Evolutionary conservation across 495 filamentous ascomycete genomes (phyloP), one percentile per base, ranked within the genome.

Genomic region (Podospora fimiseda): DNA sequence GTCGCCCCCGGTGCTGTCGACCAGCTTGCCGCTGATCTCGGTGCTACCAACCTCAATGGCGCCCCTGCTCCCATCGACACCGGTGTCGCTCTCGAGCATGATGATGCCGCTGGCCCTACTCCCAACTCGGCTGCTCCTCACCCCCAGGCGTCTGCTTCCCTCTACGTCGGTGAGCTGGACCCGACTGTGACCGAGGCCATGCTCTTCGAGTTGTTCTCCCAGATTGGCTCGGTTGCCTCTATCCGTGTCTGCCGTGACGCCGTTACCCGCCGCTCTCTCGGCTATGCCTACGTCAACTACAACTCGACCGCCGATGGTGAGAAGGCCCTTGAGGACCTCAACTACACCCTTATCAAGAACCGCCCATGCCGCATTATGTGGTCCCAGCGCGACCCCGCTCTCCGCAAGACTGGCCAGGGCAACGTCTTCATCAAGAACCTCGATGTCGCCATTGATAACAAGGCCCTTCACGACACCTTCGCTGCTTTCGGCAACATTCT

Each of bases 381-480:
- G 93, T 97, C 94, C 53, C 93, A 99, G 80, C 93, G 93, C 74
- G 93, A 99, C 74, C 93, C 93, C 59, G 93, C 92, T 69, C 81
- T 97, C 64, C 93, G 93, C 76, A 99, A 99, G 85, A 99, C 90
- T 62, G 93, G 93, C 59, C 91, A 96, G 74, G 93, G 93, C 68
- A 99, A 99, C 68, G 90, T 99, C 62, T 99, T 99, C 81, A 99
- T 99, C 84, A 99, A 99, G 83, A 99, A 99, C 77, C 77, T 99
- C 57, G 93, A 99, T 69, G 83, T 80, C 61, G 94, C 91, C 65
- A 99, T 99, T 63, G 93, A 99, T 75, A 99, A 99, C 87, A 99
- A 99, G 82, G 94, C 93, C 65, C 87, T 99, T 44, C 93, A 99
- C 77, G 93, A 99, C 72, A 99, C 93, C 63, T 99, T 99, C 65